Conservation (phyloP, 2,329 filamentous ascomycete genomes). For the Colletotrichum kahawae region DNA sequence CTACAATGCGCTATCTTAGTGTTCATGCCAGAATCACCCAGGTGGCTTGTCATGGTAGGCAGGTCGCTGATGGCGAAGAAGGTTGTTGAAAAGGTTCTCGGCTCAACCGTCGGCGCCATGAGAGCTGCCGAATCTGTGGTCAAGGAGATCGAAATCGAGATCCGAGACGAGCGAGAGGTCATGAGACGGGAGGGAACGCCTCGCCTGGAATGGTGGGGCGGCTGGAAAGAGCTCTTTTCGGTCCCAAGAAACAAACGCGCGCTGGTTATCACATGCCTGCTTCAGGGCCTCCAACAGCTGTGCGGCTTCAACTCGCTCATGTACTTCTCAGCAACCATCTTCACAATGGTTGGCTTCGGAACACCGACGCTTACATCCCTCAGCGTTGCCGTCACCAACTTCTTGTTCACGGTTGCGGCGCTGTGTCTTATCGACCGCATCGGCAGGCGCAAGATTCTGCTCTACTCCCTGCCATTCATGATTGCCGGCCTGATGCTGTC, state of each 20-base stretch:
- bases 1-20: constrained; percentile 73
- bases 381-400: constrained; percentile 83
- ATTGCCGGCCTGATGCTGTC: constrained; percentile 72
- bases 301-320: constrained; percentile 91
- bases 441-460: constrained; percentile 78
- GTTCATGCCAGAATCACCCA: constrained; percentile 84
- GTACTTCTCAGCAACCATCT: constrained; percentile 89
- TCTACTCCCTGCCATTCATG: constrained; percentile 88
- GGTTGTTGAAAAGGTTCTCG: constrained; percentile 71
- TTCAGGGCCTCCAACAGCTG: constrained; percentile 88
- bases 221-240: constrained; percentile 58
- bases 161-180: constrained; percentile 68
- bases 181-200: constrained; percentile 50
- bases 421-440: constrained; percentile 79
- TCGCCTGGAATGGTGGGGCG: constrained; percentile 43
- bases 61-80: constrained; percentile 63
- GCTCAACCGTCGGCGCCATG: constrained; percentile 48
- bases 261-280: constrained; percentile 81
- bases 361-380: constrained; percentile 82
- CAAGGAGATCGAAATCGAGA: constrained; percentile 74
- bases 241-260: constrained; percentile 74
- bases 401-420: constrained; percentile 77
- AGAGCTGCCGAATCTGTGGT: constrained; percentile 64
- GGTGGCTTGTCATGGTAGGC: constrained; percentile 80
- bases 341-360: constrained; percentile 76